Conservation (phyloP, 1,139 yeast species). For the Kurtzmaniella quercitrusa region DNA sequence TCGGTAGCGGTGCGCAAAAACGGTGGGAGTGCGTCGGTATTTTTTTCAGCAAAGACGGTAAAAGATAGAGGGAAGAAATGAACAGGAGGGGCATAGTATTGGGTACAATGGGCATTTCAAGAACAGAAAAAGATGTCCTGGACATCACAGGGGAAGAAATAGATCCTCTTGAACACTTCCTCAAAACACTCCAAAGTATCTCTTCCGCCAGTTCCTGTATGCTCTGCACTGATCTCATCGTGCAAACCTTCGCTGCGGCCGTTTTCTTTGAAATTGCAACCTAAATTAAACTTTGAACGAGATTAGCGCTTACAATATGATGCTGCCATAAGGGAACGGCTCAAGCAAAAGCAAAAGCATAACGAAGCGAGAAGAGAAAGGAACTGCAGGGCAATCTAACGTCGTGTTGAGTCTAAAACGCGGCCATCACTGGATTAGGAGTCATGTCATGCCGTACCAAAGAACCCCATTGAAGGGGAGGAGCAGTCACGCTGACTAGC, state of each 20-base stretch:
- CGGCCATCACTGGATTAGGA: background rate
- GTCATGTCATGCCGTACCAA: background rate
- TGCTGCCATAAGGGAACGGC: background rate
- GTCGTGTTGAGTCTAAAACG: background rate
- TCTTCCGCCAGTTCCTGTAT: background rate
- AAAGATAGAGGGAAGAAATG: no score
- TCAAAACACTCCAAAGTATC: background rate
- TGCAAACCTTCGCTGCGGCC: constrained; percentile 1
- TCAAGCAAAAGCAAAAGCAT: background rate
- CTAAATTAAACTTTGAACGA: no score
- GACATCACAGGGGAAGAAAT: no score
- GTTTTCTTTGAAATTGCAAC: background rate
- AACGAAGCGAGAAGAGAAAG: no score
- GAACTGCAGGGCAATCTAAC: no score
- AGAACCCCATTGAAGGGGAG: background rate
- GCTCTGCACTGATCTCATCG: background rate
- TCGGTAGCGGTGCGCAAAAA: background rate
- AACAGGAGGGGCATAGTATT: no score
- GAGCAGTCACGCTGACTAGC: background rate
- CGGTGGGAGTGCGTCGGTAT: background rate
- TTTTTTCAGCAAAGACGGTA: background rate
- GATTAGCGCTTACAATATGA: no score
- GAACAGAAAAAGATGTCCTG: no score
- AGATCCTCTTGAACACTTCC: no score
- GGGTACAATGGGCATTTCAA: no score